These are phyloP conservation scores for Xerocomus potaroensis DNA, from an alignment of 768 basidiomycete genomes.

Conservation along the genomic window DNA sequence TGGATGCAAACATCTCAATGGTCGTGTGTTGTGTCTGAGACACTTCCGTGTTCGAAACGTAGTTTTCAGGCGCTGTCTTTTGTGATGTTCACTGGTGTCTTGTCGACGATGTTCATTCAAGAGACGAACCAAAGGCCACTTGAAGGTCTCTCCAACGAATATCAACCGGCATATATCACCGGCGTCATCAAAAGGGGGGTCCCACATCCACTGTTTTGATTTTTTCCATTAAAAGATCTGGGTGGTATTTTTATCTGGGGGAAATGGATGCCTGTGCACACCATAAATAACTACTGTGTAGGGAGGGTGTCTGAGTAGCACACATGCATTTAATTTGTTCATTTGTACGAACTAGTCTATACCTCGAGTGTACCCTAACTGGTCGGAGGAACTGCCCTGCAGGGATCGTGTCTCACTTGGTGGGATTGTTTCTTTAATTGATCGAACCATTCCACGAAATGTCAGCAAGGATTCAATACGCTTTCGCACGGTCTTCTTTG, in stretches of 20 bases:
- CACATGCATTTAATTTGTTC: not conserved
- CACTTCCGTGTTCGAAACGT: not conserved
- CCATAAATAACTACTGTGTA: not conserved
- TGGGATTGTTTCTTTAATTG: conserved; percentile 6
- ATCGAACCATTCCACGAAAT: not conserved
- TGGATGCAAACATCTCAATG: not conserved
- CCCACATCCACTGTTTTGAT: not conserved
- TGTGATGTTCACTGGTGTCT: conserved; percentile 80
- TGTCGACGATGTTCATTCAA: conserved; percentile 77
- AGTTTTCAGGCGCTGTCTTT: conserved; percentile 76
- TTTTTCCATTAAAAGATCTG: not conserved
- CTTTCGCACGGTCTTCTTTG: too few species aligned
- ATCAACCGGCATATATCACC: conserved; percentile 56
- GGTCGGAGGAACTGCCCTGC: conserved; percentile 71
- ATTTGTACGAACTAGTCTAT: conserved; percentile 70
- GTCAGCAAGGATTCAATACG: too few species aligned
- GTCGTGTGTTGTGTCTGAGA: not conserved
- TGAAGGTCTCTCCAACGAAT: conserved; percentile 71
- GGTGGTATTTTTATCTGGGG: not conserved
- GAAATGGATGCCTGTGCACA: not conserved
- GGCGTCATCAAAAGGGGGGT: conserved; percentile 13
- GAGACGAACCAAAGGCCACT: conserved; percentile 67
- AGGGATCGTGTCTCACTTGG: too few species aligned
- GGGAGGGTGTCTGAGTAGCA: not conserved
- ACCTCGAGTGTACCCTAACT: conserved; percentile 79